Base-by-base conservation (phyloP, 441 rosid genomes). In the Adansonia rubrostipa region DNA sequence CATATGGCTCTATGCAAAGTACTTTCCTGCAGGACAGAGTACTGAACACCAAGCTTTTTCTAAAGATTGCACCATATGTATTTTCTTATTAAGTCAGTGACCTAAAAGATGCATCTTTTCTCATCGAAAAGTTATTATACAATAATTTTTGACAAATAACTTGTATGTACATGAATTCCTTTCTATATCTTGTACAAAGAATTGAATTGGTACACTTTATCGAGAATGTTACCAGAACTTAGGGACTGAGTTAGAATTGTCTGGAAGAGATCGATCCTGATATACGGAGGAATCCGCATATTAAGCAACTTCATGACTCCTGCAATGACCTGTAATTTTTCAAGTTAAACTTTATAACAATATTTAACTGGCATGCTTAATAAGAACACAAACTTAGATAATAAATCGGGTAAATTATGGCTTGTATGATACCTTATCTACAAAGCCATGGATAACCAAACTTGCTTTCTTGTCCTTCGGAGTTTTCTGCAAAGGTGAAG, bases 391-490 rank as follows among this genome's bases (percentile, higher is more conserved):
- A 40, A 5, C 4, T 73, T 44, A 61, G 68, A 19, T 64, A 19
- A 78, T 3, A 80, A 64, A 79, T 13, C 36, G 19, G 45, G 33
- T 8, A 40, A 47, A 48, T 47, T 33, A 74, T 15, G 53, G 68
- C 61, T 73, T 62, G 3, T 17, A 7, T 19, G 71, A 44, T 88
- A 96, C 99, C 97, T 90, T 94, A 80, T 96, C 99, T 76, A 88
- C 97, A 78, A 94, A 74, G 13, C 99, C 99, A 64, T 86, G 97
- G 84, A 96, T 94, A 82, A 96, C 96, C 87, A 96, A 80, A 80
- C 87, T 86, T 74, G 99, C 98, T 73, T 94, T 92, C 88, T 92
- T 92, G 92, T 96, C 99, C 88, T 96, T 96, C 0, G 99, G 98
- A 74, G 98, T 96, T 94, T 92, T 92, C 98, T 96, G 88, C 56